These are phyloP conservation scores for Irpex sp. DNA, from an alignment of 1,284 basidiomycete genomes.

Conservation along the genomic window DNA sequence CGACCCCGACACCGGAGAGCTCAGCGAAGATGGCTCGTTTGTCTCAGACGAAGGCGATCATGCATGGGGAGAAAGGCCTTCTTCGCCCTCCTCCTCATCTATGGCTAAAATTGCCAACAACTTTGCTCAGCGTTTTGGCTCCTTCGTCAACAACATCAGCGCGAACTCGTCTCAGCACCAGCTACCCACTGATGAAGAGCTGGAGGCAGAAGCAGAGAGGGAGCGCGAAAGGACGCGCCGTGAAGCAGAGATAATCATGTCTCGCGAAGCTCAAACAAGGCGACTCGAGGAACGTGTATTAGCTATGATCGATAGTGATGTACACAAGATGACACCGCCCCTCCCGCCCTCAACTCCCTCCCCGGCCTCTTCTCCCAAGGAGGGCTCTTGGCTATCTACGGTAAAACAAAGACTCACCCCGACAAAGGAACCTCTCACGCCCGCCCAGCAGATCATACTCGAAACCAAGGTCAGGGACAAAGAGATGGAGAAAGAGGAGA, in stretches of 20 bases:
- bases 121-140: conserved; percentile 66
- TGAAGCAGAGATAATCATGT: conserved; percentile 74
- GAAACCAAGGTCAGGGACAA: conserved; percentile 69
- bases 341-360: conserved; percentile 55
- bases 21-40: conserved; percentile 46
- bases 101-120: conserved; percentile 67
- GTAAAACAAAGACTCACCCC: conserved; percentile 75
- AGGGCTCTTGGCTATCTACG: conserved; percentile 67
- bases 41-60: conserved; percentile 42
- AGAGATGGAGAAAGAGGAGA: conserved; percentile 42
- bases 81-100: conserved; percentile 61
- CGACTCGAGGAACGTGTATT: conserved; percentile 69
- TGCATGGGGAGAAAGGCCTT: conserved; percentile 44
- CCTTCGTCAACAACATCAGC: conserved; percentile 50
- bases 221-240: conserved; percentile 70
- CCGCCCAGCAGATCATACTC: conserved; percentile 73
- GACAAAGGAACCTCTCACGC: conserved; percentile 71
- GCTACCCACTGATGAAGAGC: conserved; percentile 67
- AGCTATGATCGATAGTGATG: conserved; percentile 55
- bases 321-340: conserved; percentile 31
- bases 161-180: conserved; percentile 33
- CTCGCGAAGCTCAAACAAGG: conserved; percentile 63
- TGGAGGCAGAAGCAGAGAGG: conserved; percentile 73
- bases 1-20: conserved; percentile 52
- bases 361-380: conserved; percentile 58